phyloP scores from a whole-genome alignment of 805 yeast genomes.

The Maudiozyma saulgeensis region DNA sequence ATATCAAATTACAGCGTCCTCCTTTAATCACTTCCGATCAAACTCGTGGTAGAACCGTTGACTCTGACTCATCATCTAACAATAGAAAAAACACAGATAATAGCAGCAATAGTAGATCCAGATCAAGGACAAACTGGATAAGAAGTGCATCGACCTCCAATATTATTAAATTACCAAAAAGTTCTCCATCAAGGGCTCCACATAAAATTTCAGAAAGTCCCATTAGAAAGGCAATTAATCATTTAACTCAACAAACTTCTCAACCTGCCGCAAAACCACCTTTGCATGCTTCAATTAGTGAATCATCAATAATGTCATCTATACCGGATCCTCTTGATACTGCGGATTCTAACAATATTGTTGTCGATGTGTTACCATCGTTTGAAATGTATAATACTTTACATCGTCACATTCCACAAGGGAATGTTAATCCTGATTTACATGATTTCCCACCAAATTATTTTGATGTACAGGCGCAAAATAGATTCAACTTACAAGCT shows the following conservation, averaged over 20 bases:
- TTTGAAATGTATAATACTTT: constrained; percentile 22
- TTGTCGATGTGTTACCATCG: constrained; percentile 19
- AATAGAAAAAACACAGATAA: neutral
- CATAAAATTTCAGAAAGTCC: neutral
- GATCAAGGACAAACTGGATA: constrained; percentile 6
- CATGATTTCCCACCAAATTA: constrained; percentile 15
- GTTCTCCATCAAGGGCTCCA: neutral
- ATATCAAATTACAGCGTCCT: neutral
- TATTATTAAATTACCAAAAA: constrained; percentile 4
- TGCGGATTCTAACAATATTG: constrained; percentile 3
- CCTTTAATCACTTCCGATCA: neutral
- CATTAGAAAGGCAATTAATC: neutral
- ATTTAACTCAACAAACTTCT: neutral
- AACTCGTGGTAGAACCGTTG: neutral
- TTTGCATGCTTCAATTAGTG: neutral
- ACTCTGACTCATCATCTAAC: neutral
- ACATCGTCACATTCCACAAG: constrained; percentile 20
- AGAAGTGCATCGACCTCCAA: constrained; percentile 22
- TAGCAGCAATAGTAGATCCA: neutral
- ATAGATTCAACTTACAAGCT: neutral
- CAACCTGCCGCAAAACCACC: neutral
- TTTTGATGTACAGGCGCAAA: constrained; percentile 2
- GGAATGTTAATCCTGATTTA: constrained; percentile 13
- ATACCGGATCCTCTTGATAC: neutral
- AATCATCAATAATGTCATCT: neutral